These are phyloP conservation scores for Williopsis jadinii DNA, from an alignment of 1,139 yeast genomes.

Conservation along the genomic window DNA sequence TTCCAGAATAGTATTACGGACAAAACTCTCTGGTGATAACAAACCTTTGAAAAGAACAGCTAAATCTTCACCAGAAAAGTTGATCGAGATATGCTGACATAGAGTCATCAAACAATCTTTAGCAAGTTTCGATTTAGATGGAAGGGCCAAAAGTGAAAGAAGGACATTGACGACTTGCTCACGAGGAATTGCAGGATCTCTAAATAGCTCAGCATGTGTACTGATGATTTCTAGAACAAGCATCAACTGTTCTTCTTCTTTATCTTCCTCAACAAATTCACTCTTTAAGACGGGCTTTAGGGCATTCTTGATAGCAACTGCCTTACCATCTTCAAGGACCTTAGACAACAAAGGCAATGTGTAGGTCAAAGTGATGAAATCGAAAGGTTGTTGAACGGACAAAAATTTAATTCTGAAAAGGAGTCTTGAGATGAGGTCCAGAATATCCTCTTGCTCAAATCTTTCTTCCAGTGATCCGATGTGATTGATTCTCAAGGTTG, in stretches of 20 bases:
- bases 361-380: conserved; percentile 61
- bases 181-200: conserved; percentile 64
- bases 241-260: conserved; percentile 79
- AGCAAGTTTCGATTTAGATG: conserved; percentile 72
- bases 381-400: conserved; percentile 68
- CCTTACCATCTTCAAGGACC: conserved; percentile 55
- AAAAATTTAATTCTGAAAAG: conserved; percentile 71
- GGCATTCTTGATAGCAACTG: conserved; percentile 43
- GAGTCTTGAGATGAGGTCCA: conserved; percentile 53
- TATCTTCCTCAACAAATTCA: conserved; percentile 72
- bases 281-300: conserved; percentile 41
- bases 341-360: conserved; percentile 64
- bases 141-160: conserved; percentile 59
- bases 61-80: conserved; percentile 51
- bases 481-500: conserved; percentile 49
- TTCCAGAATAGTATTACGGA: conserved; percentile 74
- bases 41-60: conserved; percentile 50
- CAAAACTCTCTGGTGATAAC: conserved; percentile 59
- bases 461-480: conserved; percentile 35
- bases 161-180: conserved; percentile 53
- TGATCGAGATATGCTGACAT: conserved; percentile 66
- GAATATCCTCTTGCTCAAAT: conserved; percentile 43
- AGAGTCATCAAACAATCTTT: conserved; percentile 77
- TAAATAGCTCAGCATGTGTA: conserved; percentile 69
- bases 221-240: conserved; percentile 73